Base-by-base conservation (phyloP, 1,284 basidiomycete species). In the Coniophora puteana region DNA sequence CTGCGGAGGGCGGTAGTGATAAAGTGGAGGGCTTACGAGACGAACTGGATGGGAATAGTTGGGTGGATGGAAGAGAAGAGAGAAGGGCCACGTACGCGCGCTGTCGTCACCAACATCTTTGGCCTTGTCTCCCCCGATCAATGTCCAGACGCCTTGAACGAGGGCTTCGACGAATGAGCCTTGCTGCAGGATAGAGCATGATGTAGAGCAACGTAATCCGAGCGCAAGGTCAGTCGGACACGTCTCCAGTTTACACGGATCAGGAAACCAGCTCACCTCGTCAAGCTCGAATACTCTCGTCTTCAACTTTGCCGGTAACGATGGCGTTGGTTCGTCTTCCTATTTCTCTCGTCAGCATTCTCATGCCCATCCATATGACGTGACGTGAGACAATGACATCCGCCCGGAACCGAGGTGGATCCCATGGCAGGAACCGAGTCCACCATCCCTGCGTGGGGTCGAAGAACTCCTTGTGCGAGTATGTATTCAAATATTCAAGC, bases 1-100 rank as follows among this genome's bases (percentile, higher is more conserved):
- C 84, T 84, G 45, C 93, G 90, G 52, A 98, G 94, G 2, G 93
- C 88, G 1, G 90, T 91, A 1, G 93, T 93, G 45, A 99, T 78
- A 69, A 98, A 98, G 13, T 85, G 78, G 36, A 98, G 76, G 1
- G 93, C 86, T 64, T 93, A 91, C n/a, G 91, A 89, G 24, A 98
- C 92, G 36, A 98, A 81, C 83, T 92, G 51, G n/a, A 28, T 4
- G 4, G 6, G 4, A 10, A n/a, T n/a, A 23, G 35, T 34, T 35
- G 8, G 38, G 30, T 44, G 43, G 40, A 47, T 41, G 18, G 43
- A 8, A 21, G 36, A n/a, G 22, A 18, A 5, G 7, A 29, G 25
- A 23, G 17, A 8, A 16, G 32, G 20, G 22, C 14, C 21, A 66
- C 78, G 48, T 63, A 91, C 88, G 24, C n/a, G n/a, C n/a, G n/a